Conservation (phyloP, 2,329 filamentous ascomycete species). For the Xylariaceae sp. region DNA sequence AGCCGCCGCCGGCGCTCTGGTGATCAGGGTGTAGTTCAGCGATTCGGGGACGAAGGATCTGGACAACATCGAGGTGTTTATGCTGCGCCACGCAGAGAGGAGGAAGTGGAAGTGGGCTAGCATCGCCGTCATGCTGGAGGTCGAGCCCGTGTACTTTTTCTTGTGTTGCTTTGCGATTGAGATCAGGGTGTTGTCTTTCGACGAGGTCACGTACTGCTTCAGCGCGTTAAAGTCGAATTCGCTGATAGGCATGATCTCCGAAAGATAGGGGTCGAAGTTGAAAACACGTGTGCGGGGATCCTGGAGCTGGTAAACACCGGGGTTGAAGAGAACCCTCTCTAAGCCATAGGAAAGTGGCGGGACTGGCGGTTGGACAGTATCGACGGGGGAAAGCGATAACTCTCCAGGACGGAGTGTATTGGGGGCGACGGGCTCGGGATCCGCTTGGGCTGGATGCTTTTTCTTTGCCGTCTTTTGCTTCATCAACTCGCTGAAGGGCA, state of each 20-base stretch:
- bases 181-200: constrained; percentile 69
- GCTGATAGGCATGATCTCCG: constrained; percentile 83
- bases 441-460: background rate
- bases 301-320: constrained; percentile 85
- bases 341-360: constrained; percentile 68
- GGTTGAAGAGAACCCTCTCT: constrained; percentile 91
- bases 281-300: constrained; percentile 82
- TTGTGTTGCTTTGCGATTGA: constrained; percentile 58
- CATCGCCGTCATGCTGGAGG: constrained; percentile 89
- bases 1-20: constrained; percentile 68
- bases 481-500: constrained; percentile 1
- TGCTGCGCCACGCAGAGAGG: constrained; percentile 72
- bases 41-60: constrained; percentile 57
- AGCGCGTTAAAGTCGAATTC: constrained; percentile 91
- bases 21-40: constrained; percentile 65
- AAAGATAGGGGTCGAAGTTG: constrained; percentile 95
- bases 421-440: too few species aligned
- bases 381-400: constrained; percentile 30
- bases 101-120: constrained; percentile 90
- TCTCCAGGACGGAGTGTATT: constrained; percentile 21
- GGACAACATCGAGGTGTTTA: constrained; percentile 64
- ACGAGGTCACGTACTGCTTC: constrained; percentile 86
- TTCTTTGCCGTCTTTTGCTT: background rate
- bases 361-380: constrained; percentile 34
- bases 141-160: constrained; percentile 88